Base-by-base conservation (phyloP, 2,329 filamentous ascomycete genomes). In the Aspergillus thermomutatus region DNA sequence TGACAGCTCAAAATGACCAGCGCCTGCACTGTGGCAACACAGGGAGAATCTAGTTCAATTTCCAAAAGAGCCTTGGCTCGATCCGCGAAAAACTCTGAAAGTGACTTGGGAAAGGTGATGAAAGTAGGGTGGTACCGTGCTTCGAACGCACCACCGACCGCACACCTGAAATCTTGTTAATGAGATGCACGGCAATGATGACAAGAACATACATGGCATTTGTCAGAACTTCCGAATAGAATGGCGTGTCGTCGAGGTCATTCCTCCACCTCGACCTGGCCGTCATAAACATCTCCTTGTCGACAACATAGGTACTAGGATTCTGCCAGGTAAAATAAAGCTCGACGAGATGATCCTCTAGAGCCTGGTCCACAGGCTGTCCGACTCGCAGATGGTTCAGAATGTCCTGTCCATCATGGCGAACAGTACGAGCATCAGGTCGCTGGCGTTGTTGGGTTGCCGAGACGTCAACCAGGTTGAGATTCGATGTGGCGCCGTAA, bases 261-360 rank as follows among this genome's bases (percentile, higher is more conserved):
- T 73, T 65, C 23, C 71, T 68, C 72, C 72, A 75, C 48, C 71
- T 72, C 4, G 57, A 53, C 41, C 69, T 66, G 17, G 69, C 74
- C 34, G 59, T 66, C 63, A 72, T 67, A 50, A 69, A 76, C 70
- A 76, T 74, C 23, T 74, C 71, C 46, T 74, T 73, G 53, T 80
- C 77, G 2, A 80, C 76, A 1, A 79, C 72, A 48, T 79, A 76
- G 48, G 76, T 75, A 45, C 74, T 74, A 5, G 77, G 71, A 49
- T 81, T 79, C 60, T 81, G 77, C 78, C 79, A 80, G 1, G 76
- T 73, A 54, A 81, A 81, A 54, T 76, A 80, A 0, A 80, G 69
- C 34, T 75, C 70, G 5, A 78, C 67, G 1, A 81, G 69, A 62
- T 80, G 79, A 27, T 75, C 69, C 53, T 79, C 78, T 5, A 80